Percentiles rank a stretch among this genome's conserved stretches.
Evolutionary conservation across 805 yeast genomes (phyloP).

Genomic region (Starmerella bombi): DNA sequence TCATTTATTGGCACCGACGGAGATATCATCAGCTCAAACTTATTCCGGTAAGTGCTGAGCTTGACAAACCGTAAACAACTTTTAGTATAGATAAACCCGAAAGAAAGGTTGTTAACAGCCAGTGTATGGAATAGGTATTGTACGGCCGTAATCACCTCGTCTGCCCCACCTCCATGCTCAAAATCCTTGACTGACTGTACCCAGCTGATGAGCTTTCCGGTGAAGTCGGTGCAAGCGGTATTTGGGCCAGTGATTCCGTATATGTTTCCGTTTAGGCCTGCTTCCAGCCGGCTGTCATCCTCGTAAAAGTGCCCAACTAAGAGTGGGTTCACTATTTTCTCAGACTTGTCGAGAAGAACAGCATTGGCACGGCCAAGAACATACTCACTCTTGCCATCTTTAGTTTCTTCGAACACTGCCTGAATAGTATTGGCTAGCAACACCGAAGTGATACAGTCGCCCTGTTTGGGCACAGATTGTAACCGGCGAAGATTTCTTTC

Average conservation of each 20-base stretch:
- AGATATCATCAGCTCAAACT: slow-evolving; percentile 11
- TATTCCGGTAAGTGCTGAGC: slow-evolving; percentile 1
- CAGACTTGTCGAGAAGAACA: background rate
- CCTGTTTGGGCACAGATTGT: background rate
- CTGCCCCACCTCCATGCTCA: too few species aligned
- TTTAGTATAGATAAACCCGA: slow-evolving; percentile 19
- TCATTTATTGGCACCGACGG: slow-evolving; percentile 8
- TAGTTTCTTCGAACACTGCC: background rate
- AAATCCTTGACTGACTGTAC: too few species aligned
- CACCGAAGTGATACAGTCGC: background rate
- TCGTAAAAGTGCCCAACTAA: too few species aligned
- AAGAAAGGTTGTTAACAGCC: slow-evolving; percentile 17
- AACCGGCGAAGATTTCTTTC: background rate
- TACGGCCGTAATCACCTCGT: too few species aligned
- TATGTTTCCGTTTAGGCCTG: too few species aligned
- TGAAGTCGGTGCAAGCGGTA: too few species aligned
- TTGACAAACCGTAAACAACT: slow-evolving; percentile 14
- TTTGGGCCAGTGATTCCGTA: too few species aligned
- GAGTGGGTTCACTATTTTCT: background rate
- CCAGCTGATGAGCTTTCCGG: too few species aligned
- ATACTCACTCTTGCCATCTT: background rate
- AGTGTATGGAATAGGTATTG: slow-evolving; percentile 15
- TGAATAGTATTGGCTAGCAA: background rate
- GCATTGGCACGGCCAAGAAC: background rate
- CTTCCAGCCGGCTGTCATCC: too few species aligned